These are phyloP conservation scores for Paraphysoderma sedebokerense DNA, from an alignment of 371 early-diverging fungal genomes.

Conservation along the genomic window DNA sequence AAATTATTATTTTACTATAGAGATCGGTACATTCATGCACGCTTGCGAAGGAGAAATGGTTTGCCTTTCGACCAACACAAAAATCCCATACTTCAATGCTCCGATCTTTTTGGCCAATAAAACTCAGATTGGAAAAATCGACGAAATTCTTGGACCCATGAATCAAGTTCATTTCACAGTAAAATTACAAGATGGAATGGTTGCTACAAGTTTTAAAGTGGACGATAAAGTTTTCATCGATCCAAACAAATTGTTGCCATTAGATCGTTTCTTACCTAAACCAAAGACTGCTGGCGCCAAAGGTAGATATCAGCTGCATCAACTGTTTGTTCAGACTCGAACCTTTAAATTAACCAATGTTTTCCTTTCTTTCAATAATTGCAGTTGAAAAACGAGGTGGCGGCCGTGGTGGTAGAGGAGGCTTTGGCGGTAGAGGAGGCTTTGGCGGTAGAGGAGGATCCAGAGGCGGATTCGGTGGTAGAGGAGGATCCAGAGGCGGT, in stretches of 20 bases:
- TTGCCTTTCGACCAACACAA: constrained; percentile 71
- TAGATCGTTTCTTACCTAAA: constrained; percentile 94
- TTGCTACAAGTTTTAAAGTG: constrained; percentile 76
- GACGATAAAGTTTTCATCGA: constrained; percentile 85
- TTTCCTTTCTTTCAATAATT: neutral
- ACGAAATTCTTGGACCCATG: constrained; percentile 97
- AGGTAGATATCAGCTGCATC: constrained; percentile 25
- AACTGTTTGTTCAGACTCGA: constrained; percentile 18
- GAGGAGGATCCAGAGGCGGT: constrained; percentile 23
- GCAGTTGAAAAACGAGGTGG: constrained; percentile 31
- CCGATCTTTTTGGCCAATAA: constrained; percentile 94
- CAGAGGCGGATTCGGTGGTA: constrained; percentile 15
- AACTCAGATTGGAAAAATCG: constrained; percentile 97
- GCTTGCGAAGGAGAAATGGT: constrained; percentile 95
- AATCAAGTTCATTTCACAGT: constrained; percentile 95
- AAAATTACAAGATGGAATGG: constrained; percentile 83
- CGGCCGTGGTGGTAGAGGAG: constrained; percentile 11
- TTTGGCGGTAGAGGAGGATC: constrained; percentile 12
- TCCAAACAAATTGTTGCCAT: constrained; percentile 80
- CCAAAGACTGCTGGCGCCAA: constrained; percentile 48
- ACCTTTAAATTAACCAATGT: neutral
- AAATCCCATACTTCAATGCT: constrained; percentile 98
- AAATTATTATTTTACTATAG: constrained; percentile 19
- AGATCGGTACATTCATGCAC: constrained; percentile 85
- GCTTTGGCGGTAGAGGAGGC: constrained; percentile 21